A percentile compares a stretch with the other conserved stretches of the same genome.
Evolutionary conservation across 2,329 filamentous ascomycete species (phyloP).

Genomic region (Orbilia ellipsospora): DNA sequence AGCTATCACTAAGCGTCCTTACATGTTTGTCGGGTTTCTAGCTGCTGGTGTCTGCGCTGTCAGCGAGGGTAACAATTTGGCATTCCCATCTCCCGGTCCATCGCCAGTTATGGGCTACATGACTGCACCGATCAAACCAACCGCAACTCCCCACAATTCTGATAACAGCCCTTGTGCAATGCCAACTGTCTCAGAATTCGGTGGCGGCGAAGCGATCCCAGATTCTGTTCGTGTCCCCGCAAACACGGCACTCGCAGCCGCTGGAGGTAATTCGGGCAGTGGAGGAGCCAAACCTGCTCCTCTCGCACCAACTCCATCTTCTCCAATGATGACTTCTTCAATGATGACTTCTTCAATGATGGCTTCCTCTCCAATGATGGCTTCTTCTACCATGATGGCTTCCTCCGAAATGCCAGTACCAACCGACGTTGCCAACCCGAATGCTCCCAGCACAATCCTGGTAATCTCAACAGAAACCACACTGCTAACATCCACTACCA

Average conservation of each 20-base stretch:
- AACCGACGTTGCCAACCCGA: no score
- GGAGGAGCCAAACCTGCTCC: constrained; percentile 19
- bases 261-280: not conserved
- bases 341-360: not conserved
- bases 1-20: constrained; percentile 1
- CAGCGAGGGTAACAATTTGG: constrained; percentile 22
- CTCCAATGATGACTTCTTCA: not conserved
- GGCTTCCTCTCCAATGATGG: no score
- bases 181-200: not conserved
- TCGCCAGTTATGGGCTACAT: no score
- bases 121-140: no score
- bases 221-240: not conserved
- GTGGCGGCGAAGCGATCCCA: constrained; percentile 28
- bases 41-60: constrained; percentile 13
- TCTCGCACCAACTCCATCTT: not conserved
- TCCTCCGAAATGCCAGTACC: no score
- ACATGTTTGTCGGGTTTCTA: constrained; percentile 45
- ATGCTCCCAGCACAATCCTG: not conserved
- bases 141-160: no score
- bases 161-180: no score
- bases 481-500: not conserved
- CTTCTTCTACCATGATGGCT: not conserved
- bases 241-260: not conserved
- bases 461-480: constrained; percentile 2
- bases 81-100: constrained; percentile 41